Conservation (phyloP, 441 rosid species). For the Melastoma candidum region DNA sequence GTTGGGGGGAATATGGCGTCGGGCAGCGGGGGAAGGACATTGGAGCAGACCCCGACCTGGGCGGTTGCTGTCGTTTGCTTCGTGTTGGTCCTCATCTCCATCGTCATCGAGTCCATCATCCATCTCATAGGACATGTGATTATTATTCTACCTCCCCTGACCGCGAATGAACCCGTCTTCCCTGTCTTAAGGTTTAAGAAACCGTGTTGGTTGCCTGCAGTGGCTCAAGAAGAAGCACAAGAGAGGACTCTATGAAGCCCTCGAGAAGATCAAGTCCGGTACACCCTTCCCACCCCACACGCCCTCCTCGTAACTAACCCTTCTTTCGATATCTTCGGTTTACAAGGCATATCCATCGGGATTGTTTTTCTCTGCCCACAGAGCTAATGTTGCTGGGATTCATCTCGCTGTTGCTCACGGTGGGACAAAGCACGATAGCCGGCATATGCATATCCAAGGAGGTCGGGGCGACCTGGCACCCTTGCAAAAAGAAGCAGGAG, state of each 20-base stretch:
- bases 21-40: slow-evolving; percentile 28
- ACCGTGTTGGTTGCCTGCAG: slow-evolving; percentile 18
- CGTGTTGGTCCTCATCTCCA: slow-evolving; percentile 52
- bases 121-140: slow-evolving; percentile 33
- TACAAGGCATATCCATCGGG: background rate
- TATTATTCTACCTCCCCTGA: background rate
- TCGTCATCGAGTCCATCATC: slow-evolving; percentile 53
- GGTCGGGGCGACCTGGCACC: slow-evolving; percentile 41
- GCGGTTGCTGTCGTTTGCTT: slow-evolving; percentile 80
- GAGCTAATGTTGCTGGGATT: slow-evolving; percentile 80
- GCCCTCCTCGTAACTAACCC: background rate
- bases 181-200: background rate
- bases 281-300: background rate
- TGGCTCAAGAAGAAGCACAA: slow-evolving; percentile 48
- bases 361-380: slow-evolving; percentile 13
- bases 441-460: slow-evolving; percentile 31
- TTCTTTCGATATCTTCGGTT: background rate
- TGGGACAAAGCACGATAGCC: slow-evolving; percentile 29
- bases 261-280: slow-evolving; percentile 73
- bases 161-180: background rate
- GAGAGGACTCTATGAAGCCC: slow-evolving; percentile 48
- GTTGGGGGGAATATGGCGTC: slow-evolving; percentile 25
- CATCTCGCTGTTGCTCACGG: slow-evolving; percentile 56
- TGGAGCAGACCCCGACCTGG: slow-evolving; percentile 87
- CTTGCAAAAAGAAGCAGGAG: slow-evolving; percentile 24